Evolutionary conservation across 768 basidiomycete species (phyloP), one percentile per base, ranked within the genome.

Genomic region (Termitomyces eurrhizus): DNA sequence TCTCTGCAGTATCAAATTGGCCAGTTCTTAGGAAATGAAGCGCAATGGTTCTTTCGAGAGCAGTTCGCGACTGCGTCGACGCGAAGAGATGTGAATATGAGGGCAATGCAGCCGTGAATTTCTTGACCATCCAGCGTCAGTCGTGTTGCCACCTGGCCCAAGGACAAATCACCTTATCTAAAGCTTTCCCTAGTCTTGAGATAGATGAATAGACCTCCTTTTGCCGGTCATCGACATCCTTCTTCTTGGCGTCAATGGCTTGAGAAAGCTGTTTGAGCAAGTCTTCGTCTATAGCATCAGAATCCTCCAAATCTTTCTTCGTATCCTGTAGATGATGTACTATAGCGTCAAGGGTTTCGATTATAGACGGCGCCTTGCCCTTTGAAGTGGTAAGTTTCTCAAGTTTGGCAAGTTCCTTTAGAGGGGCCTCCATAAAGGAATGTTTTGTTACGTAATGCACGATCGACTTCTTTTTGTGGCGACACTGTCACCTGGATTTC

Each of bases 181-280:
- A 73, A 0, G 86, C 82, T 74, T 95, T 98, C 33, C 92, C 93
- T 41, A 95, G 79, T 65, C 85, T 84, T 32, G 86, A 83, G 9
- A 97, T 74, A 2, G 87, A 85, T 21, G 80, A 83, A 67, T 95
- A 92, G 37, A 93, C 81, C 65, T 95, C 94, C 72, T 95, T 98
- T 78, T 95, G 88, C 3, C 88, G 82, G 39, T 95, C 92, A 59
- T 93, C 92, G 1, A 94, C 78, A 60, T 92, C 92, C 70, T 88
- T 93, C 86, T 91, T 94, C 73, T 75, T 84, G 0, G 77, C 71
- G 52, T 92, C 90, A 2, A 92, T 80, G 2, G 79, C 78, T 68
- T 82, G 82, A 18, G 80, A 75, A 11, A 92, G 75, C 8, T 78
- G 69, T 36, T 71, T 74, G 13, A 88, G 72, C 14, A 79, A 77